Base-by-base conservation (phyloP, 2,329 filamentous ascomycete genomes). In the Colletotrichum lupini region DNA sequence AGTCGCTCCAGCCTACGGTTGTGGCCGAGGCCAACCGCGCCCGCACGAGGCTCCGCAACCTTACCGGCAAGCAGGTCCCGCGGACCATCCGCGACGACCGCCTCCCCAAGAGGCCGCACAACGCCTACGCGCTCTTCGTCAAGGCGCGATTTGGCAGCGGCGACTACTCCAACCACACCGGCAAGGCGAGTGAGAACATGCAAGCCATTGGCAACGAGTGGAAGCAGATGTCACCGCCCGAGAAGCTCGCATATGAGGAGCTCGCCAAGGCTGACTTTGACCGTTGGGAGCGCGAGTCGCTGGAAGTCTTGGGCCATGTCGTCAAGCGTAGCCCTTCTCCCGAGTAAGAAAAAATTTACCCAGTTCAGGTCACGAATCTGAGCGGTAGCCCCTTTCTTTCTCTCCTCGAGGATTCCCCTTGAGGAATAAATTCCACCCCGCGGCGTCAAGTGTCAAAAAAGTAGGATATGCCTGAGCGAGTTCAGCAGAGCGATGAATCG, bases 21-120 rank as follows among this genome's bases (percentile, higher is more conserved):
- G 86, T 90, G 66, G 74, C 77, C 60, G 73, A 80, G 2, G 88
- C 89, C 74, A 90, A 89, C 82, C 75, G 73, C 2, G 86, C 87
- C 26, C 89, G 89, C 68, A 74, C 58, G 8, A 74, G 73, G 30
- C 83, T 91, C 59, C 82, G 78, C 66, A 82, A 84, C 67, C 77
- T 77, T 64, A 74, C 77, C 61, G 52, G 66, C 30, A 42, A 32
- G 22, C 77, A 79, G 75, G 77, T 78, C 75, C 56, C 67, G 26
- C n/a, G 64, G 22, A 1, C 67, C 22, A 84, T 91, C 75, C 75
- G 73, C 2, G 89, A 91, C 76, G 80, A 84, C 3, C 88, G 89
- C 53, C 74, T 82, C 42, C 89, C 89, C 75, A 86, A 84, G 79
- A 76, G 75, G 46, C 76, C 84, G 12, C 0, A 46, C 14, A 77